Conservation (phyloP, 2,329 filamentous ascomycete species). For the Scytalidium sp. region DNA sequence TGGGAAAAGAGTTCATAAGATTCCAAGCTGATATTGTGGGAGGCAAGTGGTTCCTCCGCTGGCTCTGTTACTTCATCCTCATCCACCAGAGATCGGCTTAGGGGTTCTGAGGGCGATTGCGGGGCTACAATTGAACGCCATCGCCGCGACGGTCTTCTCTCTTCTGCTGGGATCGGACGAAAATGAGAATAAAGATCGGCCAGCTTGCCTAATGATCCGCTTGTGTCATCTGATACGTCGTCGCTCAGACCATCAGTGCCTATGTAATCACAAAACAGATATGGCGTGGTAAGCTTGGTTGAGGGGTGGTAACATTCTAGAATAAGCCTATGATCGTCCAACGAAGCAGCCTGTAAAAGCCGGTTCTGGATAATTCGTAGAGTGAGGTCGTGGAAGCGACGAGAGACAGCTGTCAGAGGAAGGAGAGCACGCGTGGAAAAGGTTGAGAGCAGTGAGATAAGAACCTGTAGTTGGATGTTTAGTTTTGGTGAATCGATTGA, state of each 20-base stretch:
- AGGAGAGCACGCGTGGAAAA: constrained; percentile 52
- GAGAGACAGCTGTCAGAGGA: constrained; percentile 54
- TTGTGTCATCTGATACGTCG: constrained; percentile 32
- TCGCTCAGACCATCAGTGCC: constrained; percentile 57
- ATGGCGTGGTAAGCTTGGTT: constrained; percentile 65
- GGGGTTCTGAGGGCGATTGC: background rate
- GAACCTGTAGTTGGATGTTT: constrained; percentile 45
- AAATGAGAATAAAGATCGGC: constrained; percentile 67
- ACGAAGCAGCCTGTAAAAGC: constrained; percentile 53
- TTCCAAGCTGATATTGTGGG: constrained; percentile 62
- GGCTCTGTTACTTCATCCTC: constrained; percentile 23
- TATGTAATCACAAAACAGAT: constrained; percentile 65
- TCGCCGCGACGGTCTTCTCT: constrained; percentile 38
- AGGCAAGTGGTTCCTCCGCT: constrained; percentile 47
- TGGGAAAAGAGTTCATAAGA: constrained; percentile 72
- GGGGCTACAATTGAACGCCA: constrained; percentile 39
- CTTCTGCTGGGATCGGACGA: constrained; percentile 57
- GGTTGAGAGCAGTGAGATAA: constrained; percentile 45
- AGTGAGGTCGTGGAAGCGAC: constrained; percentile 60
- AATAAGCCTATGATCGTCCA: constrained; percentile 62
- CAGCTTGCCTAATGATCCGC: constrained; percentile 43
- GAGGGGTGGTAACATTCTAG: constrained; percentile 77
- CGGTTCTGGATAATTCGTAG: constrained; percentile 63
- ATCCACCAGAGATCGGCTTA: background rate
- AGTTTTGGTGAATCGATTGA: background rate